Percentiles rank a stretch among this genome's conserved stretches.
Evolutionary conservation across 352 stramenopile species (phyloP).

Genomic region (Phytophthora fragariae): DNA sequence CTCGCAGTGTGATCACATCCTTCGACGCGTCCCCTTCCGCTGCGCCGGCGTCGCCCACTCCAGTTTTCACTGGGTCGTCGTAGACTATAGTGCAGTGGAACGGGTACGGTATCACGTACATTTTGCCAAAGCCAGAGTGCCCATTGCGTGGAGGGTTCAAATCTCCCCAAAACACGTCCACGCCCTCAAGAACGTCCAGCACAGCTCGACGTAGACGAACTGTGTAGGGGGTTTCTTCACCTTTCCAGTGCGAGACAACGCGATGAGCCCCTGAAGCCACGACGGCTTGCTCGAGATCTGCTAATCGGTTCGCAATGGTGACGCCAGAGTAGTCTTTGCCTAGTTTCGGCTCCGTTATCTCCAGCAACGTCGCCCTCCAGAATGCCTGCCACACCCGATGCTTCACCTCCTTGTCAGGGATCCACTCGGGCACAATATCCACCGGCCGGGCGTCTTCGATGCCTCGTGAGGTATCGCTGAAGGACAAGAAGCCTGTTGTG

Average conservation of each 20-base stretch:
- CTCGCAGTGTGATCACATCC: conserved; percentile 41
- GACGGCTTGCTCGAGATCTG: conserved; percentile 30
- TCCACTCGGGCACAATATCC: conserved; percentile 41
- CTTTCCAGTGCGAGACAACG: conserved; percentile 41
- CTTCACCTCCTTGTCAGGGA: conserved; percentile 49
- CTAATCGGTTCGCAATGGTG: conserved; percentile 32
- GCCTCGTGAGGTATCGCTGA: conserved; percentile 43
- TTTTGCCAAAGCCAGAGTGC: conserved; percentile 42
- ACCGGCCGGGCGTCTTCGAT: conserved; percentile 29
- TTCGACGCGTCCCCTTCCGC: conserved; percentile 3
- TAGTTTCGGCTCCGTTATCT: conserved; percentile 10
- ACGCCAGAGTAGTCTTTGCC: conserved; percentile 15
- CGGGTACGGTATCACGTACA: conserved; percentile 48
- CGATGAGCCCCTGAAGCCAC: conserved; percentile 29
- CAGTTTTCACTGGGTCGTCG: conserved; percentile 31
- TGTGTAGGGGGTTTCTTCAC: conserved; percentile 23
- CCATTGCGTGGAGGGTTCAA: conserved; percentile 5
- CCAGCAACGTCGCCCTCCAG: conserved; percentile 41
- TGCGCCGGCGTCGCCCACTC: neutral
- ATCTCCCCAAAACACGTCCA: conserved; percentile 43
- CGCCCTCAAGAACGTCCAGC: conserved; percentile 39
- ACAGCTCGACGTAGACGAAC: conserved; percentile 31
- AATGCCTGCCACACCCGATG: conserved; percentile 54
- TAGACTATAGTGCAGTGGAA: conserved; percentile 52
- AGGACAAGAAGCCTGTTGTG: conserved; percentile 38